Conservation (phyloP, 805 yeast species). For the Barnettozyma salicaria region DNA sequence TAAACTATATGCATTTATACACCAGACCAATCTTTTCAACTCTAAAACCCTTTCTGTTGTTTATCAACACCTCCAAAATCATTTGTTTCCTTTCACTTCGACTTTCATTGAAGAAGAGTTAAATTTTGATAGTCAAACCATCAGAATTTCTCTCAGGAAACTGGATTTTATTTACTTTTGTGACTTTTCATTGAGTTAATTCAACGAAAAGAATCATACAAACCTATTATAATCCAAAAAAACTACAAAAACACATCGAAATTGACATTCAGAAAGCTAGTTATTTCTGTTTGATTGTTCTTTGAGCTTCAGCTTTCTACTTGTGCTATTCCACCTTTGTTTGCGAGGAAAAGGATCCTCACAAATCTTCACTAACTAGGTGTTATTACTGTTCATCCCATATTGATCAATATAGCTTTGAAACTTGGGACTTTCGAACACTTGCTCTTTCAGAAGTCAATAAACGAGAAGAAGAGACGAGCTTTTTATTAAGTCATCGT, state of each 20-base stretch:
- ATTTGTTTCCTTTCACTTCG: constrained; percentile 9
- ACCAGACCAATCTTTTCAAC: background rate
- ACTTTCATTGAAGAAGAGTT: constrained; percentile 6
- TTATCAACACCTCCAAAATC: constrained; percentile 9
- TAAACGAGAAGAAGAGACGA: constrained; percentile 24
- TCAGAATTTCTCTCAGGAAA: constrained; percentile 22
- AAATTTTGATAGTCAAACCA: constrained; percentile 4
- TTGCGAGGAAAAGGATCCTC: background rate
- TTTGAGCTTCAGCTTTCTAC: background rate
- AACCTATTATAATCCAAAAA: constrained; percentile 1
- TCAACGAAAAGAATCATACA: constrained; percentile 3
- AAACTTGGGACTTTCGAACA: constrained; percentile 2
- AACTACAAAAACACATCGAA: constrained; percentile 1
- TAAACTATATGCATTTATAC: too few species aligned
- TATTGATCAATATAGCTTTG: too few species aligned
- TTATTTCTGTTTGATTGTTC: constrained; percentile 1
- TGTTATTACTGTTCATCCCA: too few species aligned
- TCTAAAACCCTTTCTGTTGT: constrained; percentile 6
- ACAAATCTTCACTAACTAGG: too few species aligned
- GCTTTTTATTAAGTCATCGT: constrained; percentile 41
- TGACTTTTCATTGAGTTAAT: constrained; percentile 1
- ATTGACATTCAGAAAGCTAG: too few species aligned
- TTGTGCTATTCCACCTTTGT: background rate
- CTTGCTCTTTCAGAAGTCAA: background rate
- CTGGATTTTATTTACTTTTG: constrained; percentile 15